Percentiles rank a stretch among this genome's conserved stretches.
These are phyloP conservation scores for Zanthoxylum bungeanum DNA, from an alignment of 345 rosid genomes.

Conservation along the genomic window DNA sequence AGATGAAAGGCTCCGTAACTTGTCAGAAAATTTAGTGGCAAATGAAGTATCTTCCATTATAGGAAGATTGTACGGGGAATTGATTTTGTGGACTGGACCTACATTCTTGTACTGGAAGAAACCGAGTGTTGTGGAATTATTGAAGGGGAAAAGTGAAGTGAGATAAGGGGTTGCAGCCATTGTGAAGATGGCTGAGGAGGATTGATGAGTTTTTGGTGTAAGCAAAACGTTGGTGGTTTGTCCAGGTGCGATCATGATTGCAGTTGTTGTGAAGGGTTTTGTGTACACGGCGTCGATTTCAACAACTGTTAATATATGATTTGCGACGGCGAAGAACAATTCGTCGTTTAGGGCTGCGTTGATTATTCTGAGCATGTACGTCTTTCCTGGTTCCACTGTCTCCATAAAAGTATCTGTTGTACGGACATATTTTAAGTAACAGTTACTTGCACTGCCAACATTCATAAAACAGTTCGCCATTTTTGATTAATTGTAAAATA, in stretches of 20 bases:
- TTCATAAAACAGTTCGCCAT: too few relatives aligned
- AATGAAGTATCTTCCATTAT: constrained; percentile 41
- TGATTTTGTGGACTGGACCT: constrained; percentile 3
- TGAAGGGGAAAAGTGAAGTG: constrained; percentile 44
- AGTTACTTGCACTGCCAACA: too few relatives aligned
- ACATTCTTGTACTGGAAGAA: constrained; percentile 37
- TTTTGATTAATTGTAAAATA: too few relatives aligned
- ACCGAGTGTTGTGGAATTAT: constrained; percentile 57
- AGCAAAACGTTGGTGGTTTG: constrained; percentile 66
- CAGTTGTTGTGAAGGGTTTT: constrained; percentile 46
- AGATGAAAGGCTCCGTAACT: constrained; percentile 44
- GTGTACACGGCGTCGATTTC: constrained; percentile 63
- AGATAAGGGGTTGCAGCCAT: constrained; percentile 59
- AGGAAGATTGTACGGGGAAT: constrained; percentile 31
- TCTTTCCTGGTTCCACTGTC: constrained; percentile 48
- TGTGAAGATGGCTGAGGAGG: constrained; percentile 33
- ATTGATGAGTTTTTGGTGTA: constrained; percentile 36
- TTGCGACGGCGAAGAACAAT: constrained; percentile 56
- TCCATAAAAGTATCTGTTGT: constrained; percentile 53
- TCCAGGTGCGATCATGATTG: constrained; percentile 64
- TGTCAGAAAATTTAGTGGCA: constrained; percentile 35
- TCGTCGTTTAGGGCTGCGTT: constrained; percentile 62
- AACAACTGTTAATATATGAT: constrained; percentile 50
- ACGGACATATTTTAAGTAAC: too few relatives aligned
- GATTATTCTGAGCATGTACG: constrained; percentile 58